Percentiles rank a stretch among this genome's conserved stretches.
Evolutionary conservation across 495 filamentous ascomycete genomes (phyloP).

Genomic region (Tuber indicum): DNA sequence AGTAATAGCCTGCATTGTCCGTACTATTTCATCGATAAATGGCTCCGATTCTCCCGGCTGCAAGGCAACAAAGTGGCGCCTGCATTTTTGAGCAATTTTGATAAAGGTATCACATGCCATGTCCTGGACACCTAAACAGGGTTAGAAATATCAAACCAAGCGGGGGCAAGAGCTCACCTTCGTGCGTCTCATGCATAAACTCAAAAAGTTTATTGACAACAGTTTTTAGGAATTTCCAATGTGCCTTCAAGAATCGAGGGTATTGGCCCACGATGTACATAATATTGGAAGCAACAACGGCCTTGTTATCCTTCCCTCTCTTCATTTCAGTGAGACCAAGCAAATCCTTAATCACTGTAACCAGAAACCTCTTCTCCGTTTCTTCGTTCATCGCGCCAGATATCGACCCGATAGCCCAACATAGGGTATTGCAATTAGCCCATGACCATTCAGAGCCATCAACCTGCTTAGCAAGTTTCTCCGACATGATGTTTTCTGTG

Average conservation of each 20-base stretch:
- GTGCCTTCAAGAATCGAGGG: slow-evolving; percentile 93
- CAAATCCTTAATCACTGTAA: slow-evolving; percentile 97
- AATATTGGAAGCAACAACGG: slow-evolving; percentile 97
- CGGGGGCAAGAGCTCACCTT: slow-evolving; percentile 55
- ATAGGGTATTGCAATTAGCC: slow-evolving; percentile 98
- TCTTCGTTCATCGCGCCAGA: slow-evolving; percentile 99
- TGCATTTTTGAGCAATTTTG: slow-evolving; percentile 98
- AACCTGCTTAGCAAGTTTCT: slow-evolving; percentile 90
- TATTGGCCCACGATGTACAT: slow-evolving; percentile 99
- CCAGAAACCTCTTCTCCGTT: slow-evolving; percentile 95
- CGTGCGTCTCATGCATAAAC: slow-evolving; percentile 99
- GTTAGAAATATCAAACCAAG: slow-evolving; percentile 39
- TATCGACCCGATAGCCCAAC: slow-evolving; percentile 98
- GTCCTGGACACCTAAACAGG: slow-evolving; percentile 75
- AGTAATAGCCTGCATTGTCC: slow-evolving; percentile 90
- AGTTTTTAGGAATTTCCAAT: slow-evolving; percentile 99
- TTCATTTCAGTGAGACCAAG: slow-evolving; percentile 99
- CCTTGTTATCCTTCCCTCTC: slow-evolving; percentile 98
- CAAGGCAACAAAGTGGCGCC: slow-evolving; percentile 90
- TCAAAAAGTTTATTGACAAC: slow-evolving; percentile 99
- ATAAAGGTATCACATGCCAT: slow-evolving; percentile 99
- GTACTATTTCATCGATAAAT: slow-evolving; percentile 98
- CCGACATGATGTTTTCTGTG: slow-evolving; percentile 97
- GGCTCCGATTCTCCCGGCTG: slow-evolving; percentile 91
- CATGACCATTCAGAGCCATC: slow-evolving; percentile 96